phyloP scores from a whole-genome alignment of 306 rosid species.

The Corylus americana region DNA sequence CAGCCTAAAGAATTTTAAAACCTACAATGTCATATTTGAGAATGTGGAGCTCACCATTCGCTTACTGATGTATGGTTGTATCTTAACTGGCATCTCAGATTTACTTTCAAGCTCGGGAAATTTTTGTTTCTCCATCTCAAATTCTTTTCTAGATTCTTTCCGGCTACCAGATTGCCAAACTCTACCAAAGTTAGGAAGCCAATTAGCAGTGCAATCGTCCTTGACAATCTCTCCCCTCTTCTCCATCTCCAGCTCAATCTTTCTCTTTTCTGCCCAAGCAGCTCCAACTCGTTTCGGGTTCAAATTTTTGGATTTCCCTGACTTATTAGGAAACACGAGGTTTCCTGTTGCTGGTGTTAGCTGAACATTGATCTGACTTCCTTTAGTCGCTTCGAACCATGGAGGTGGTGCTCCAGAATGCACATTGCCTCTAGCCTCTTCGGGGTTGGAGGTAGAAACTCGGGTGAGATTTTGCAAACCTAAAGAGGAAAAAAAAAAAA shows the following conservation, averaged over 20 bases:
- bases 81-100: slow-evolving; percentile 50
- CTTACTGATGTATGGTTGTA: slow-evolving; percentile 86
- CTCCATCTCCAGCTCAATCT: slow-evolving; percentile 86
- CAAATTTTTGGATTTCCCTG: slow-evolving; percentile 63
- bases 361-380: slow-evolving; percentile 42
- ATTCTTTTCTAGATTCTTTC: slow-evolving; percentile 85
- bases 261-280: slow-evolving; percentile 96
- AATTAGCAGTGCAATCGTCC: slow-evolving; percentile 56
- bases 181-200: slow-evolving; percentile 97
- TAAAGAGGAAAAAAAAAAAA: slow-evolving; percentile 20
- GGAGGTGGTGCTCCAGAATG: slow-evolving; percentile 83
- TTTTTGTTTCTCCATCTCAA: slow-evolving; percentile 71
- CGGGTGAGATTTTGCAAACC: slow-evolving; percentile 54
- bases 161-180: slow-evolving; percentile 99
- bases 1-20: not conserved
- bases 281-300: slow-evolving; percentile 90
- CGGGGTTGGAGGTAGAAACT: slow-evolving; percentile 36
- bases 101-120: slow-evolving; percentile 49
- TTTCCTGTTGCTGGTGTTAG: slow-evolving; percentile 30
- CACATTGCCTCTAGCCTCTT: slow-evolving; percentile 57
- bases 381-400: slow-evolving; percentile 69
- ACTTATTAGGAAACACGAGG: slow-evolving; percentile 36
- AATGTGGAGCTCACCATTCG: slow-evolving; percentile 68
- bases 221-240: slow-evolving; percentile 75
- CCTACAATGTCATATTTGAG: not conserved